A percentile compares a stretch with the other conserved stretches of the same genome.
These are phyloP conservation scores for Solanum tacnaense DNA, from an alignment of 257 asterid genomes.

Conservation along the genomic window DNA sequence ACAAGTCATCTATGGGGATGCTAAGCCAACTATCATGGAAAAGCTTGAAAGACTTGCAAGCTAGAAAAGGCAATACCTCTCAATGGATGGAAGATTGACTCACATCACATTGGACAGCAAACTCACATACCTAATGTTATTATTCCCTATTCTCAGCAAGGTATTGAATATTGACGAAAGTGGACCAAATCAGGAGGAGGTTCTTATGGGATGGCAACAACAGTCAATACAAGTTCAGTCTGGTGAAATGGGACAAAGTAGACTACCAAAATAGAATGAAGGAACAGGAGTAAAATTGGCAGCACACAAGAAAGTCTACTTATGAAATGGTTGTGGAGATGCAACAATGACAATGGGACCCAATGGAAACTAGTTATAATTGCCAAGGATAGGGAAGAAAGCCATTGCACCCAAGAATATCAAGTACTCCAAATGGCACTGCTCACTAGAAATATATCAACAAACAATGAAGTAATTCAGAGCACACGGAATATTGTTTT, in stretches of 20 bases:
- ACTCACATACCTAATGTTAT: neutral
- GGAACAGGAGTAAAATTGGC: neutral
- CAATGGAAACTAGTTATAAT: neutral
- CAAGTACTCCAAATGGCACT: neutral
- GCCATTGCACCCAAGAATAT: neutral
- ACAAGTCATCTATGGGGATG: neutral
- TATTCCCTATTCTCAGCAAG: neutral
- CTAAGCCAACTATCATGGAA: neutral
- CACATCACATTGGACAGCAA: neutral
- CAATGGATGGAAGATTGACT: neutral
- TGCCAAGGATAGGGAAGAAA: neutral
- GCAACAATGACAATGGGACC: neutral
- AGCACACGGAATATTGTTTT: neutral
- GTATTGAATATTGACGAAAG: neutral
- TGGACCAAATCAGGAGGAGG: neutral
- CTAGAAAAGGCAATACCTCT: neutral
- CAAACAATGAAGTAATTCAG: neutral
- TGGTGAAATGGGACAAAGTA: neutral
- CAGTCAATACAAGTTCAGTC: neutral
- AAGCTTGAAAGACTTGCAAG: neutral
- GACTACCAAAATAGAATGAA: neutral
- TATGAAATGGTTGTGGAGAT: neutral
- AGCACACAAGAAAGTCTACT: neutral
- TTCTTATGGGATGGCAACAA: neutral
- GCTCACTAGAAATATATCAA: neutral